Percentiles rank a stretch among this genome's conserved stretches.
These are phyloP conservation scores for Sporothrix curviconia DNA, from an alignment of 2,329 filamentous ascomycete genomes.

Conservation along the genomic window DNA sequence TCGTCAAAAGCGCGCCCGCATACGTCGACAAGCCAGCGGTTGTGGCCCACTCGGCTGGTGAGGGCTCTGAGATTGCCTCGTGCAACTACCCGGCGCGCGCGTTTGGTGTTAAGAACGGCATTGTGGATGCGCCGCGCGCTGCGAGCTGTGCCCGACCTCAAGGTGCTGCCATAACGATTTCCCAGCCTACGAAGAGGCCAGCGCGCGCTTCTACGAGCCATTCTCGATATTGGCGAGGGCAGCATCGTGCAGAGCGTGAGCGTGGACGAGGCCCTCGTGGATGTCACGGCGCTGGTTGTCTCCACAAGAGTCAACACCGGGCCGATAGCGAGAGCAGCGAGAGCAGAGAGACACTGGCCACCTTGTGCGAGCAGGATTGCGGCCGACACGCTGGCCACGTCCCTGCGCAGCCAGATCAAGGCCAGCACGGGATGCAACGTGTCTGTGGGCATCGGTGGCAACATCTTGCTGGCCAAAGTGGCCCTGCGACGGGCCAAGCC, in stretches of 20 bases:
- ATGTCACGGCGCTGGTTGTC: conserved; percentile 67
- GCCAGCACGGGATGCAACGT: conserved; percentile 75
- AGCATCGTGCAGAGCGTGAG: conserved; percentile 88
- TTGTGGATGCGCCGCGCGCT: conserved; percentile 97
- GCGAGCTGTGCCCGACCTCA: conserved; percentile 78
- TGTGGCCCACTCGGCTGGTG: conserved; percentile 79
- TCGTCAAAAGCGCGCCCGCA: conserved; percentile 74
- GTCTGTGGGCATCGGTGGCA: conserved; percentile 85
- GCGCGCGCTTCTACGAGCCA: conserved; percentile 77
- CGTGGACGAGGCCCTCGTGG: conserved; percentile 88
- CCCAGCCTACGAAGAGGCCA: conserved; percentile 87
- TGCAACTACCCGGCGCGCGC: conserved; percentile 89
- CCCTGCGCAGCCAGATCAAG: conserved; percentile 64
- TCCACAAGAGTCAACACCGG: conserved; percentile 44
- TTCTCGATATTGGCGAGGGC: conserved; percentile 62
- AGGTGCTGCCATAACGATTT: conserved; percentile 95
- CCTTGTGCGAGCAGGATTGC: conserved; percentile 73
- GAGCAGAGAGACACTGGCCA: conserved; percentile 55
- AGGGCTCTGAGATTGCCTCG: conserved; percentile 89
- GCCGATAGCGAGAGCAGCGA: conserved; percentile 46
- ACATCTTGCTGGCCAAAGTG: conserved; percentile 85
- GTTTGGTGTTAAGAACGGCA: conserved; percentile 90
- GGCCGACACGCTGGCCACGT: conserved; percentile 63
- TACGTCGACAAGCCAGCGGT: conserved; percentile 73
- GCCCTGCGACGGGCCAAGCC: conserved; percentile 89